These are phyloP conservation scores for Wickerhamiella galacta DNA, from an alignment of 805 yeast genomes.

Conservation along the genomic window DNA sequence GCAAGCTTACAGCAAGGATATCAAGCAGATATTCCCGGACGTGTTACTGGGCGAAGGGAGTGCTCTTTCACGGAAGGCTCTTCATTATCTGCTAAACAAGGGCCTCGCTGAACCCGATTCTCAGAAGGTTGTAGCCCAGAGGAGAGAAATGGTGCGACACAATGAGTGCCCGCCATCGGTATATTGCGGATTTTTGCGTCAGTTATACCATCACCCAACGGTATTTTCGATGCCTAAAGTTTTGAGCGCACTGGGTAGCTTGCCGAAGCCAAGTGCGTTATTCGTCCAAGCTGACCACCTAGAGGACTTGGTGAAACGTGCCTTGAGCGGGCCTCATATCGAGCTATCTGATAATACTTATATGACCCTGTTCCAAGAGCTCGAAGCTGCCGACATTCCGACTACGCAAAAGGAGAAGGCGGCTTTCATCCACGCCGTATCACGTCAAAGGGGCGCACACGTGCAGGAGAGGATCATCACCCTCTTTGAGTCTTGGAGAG, in stretches of 20 bases:
- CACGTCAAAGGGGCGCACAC: not conserved
- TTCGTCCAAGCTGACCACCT: constrained; percentile 3
- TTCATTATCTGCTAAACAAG: not conserved
- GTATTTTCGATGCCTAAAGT: not conserved
- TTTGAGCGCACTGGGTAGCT: not conserved
- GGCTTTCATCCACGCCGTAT: not conserved
- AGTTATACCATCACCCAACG: constrained; percentile 1
- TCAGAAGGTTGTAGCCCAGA: not conserved
- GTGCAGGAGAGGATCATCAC: not conserved
- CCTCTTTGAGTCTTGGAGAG: too few relatives aligned
- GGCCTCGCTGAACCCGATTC: not conserved
- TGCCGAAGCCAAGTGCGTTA: constrained; percentile 5
- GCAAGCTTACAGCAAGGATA: not conserved
- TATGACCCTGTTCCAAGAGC: constrained; percentile 1
- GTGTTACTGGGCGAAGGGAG: too few relatives aligned
- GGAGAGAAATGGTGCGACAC: not conserved
- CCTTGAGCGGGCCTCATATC: not conserved
- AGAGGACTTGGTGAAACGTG: constrained; percentile 3
- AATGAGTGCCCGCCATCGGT: not conserved
- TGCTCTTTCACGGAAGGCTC: not conserved
- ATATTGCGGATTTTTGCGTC: constrained; percentile 1
- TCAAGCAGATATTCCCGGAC: too few relatives aligned
- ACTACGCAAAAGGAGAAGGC: constrained; percentile 3
- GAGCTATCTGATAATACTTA: not conserved
- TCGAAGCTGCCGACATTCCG: constrained; percentile 1